Evolutionary conservation across 2,329 filamentous ascomycete genomes (phyloP), one percentile per base, ranked within the genome.

Genomic region (Aureobasidium vineae): DNA sequence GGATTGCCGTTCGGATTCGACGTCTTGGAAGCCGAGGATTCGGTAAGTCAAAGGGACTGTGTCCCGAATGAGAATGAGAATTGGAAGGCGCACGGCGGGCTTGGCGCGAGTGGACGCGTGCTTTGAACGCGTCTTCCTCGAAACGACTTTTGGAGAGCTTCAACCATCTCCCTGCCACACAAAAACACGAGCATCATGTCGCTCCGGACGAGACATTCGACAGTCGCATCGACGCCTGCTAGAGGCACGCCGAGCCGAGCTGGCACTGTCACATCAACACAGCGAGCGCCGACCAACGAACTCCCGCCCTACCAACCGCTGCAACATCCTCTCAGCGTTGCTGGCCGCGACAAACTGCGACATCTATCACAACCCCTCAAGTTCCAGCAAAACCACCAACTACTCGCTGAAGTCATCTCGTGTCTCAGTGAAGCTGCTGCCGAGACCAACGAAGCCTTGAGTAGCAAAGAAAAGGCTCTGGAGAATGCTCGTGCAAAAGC

Each of bases 371-470:
- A 78, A 21, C 76, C 75, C 4, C 75, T 79, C 11, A 75, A 79
- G 21, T 73, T 83, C 10, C 71, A 73, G 1, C 77, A 78, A 21
- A 75, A 88, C 1, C 81, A 82, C 47, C 77, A 77, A 1, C 80
- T 85, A 50, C 75, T 86, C 28, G 74, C 77, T 26, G 73, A 79
- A 33, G 83, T 84, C 0, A 77, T 78, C 1, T 72, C 77, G 1
- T 75, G 77, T n/a, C 73, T 89, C 5, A 81, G 79, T 1, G 75
- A 79, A 5, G 77, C 79, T 1, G 85, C 83, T 0, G 82, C 78
- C 2, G 79, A 81, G n/a, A 79, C 85, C 43, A 87, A 88, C 66
- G 86, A 88, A 66, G 79, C 79, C 15, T 72, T 86, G 3, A 79
- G 72, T 70, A 77, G 71, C 69, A 77, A 72, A 59, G 72, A 69